Base-by-base conservation (phyloP, 2,329 filamentous ascomycete species). In the Colletotrichum tabaci region DNA sequence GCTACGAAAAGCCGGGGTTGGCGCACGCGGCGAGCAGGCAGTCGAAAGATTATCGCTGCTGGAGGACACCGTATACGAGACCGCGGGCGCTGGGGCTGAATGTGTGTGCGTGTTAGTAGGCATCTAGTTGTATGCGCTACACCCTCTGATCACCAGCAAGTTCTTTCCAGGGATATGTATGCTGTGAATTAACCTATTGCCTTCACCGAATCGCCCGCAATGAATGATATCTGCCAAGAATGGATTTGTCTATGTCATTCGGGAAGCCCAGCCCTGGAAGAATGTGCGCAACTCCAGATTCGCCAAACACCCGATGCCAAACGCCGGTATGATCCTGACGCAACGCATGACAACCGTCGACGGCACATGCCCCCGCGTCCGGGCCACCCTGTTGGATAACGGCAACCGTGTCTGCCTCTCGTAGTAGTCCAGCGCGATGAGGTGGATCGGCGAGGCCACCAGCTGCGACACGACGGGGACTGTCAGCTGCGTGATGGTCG, bases 391-490 rank as follows among this genome's bases (percentile, higher is more conserved):
- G n/a, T 77, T 71, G 1, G 72, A 57, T 23, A 74, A 66, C 0
- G 74, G 10, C 75, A 72, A 6, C 73, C 73, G 30, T 73, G 75
- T 1, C 76, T 16, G 52, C 77, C 78, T 61, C 77, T 66, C 67
- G 47, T 69, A 69, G 13, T 69, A 69, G 47, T 69, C 67, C 26
- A 69, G 13, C 0, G 77, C 79, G 1, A 80, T 57, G 0, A 80
- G 70, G 44, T 80, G 79, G 0, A 78, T 73, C 2, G 79, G 79
- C 4, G 79, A 80, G 6, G 79, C 77, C 9, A 75, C 74, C 5
- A 80, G 66, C 47, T 80, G 79, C 5, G 79, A 79, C 60, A 80
- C 60, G 0, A 78, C 76, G 0, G 79, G 78, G 0, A 80, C 77
- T 3, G 77, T 78, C 6, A 80, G 18, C 44, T 80, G 79, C 0